phyloP scores from a whole-genome alignment of 2,329 filamentous ascomycete species.

The Drechslerella stenobrocha region DNA sequence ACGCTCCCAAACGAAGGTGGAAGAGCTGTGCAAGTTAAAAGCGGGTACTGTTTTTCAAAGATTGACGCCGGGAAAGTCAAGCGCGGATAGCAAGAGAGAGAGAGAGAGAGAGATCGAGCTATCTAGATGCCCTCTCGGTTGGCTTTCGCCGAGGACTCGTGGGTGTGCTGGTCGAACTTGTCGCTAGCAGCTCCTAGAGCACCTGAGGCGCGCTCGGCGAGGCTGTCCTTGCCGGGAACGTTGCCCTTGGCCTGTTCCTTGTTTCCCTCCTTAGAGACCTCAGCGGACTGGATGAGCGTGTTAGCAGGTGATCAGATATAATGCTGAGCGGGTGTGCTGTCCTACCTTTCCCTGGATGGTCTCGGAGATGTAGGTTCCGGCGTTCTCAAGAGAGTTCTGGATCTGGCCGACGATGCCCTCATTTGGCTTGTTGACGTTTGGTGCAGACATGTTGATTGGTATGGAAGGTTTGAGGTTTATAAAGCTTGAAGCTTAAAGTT shows the following conservation, averaged over 20 bases:
- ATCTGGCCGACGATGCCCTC: slow-evolving; percentile 45
- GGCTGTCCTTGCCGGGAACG: slow-evolving; percentile 30
- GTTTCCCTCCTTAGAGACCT: slow-evolving; percentile 42
- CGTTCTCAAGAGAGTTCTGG: slow-evolving; percentile 32
- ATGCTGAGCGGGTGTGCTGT: neutral
- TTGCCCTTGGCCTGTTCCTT: slow-evolving; percentile 48
- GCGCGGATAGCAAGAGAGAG: too few relatives aligned
- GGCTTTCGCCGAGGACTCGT: slow-evolving; percentile 25
- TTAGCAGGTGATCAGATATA: slow-evolving; percentile 12
- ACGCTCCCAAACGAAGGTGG: too few relatives aligned
- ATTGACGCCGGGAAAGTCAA: slow-evolving; percentile 2
- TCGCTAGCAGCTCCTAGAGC: slow-evolving; percentile 28
- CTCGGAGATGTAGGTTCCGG: slow-evolving; percentile 33
- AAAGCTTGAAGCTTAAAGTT: too few relatives aligned
- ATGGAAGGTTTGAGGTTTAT: slow-evolving; percentile 11
- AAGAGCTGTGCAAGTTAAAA: too few relatives aligned
- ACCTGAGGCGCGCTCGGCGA: slow-evolving; percentile 40
- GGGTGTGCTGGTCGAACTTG: slow-evolving; percentile 42
- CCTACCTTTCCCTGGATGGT: slow-evolving; percentile 41
- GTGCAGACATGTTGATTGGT: slow-evolving; percentile 44
- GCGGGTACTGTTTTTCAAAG: too few relatives aligned
- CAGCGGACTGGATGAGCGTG: slow-evolving; percentile 16
- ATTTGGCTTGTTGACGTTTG: slow-evolving; percentile 44
- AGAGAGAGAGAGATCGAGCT: slow-evolving; percentile 6
- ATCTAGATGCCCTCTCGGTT: slow-evolving; percentile 34